phyloP scores from a whole-genome alignment of 2,329 filamentous ascomycete genomes.

The Colletotrichum zoysiae region DNA sequence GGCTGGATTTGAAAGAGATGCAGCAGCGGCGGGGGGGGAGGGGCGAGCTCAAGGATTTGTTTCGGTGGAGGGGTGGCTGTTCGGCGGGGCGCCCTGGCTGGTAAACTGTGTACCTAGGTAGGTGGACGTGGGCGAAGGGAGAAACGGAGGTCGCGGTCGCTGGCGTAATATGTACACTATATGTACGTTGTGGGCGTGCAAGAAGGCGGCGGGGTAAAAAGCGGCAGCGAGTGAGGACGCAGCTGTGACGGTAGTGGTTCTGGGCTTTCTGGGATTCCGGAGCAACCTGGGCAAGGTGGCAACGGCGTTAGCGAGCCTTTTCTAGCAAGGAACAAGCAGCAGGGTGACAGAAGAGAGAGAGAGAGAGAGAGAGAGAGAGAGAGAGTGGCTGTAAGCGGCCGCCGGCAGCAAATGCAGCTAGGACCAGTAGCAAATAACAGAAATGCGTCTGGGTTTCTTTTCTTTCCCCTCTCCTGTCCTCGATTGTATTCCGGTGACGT shows the following conservation, averaged over 20 bases:
- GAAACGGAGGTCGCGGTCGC: constrained; percentile 15
- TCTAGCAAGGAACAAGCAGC: constrained; percentile 27
- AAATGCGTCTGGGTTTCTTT: neutral
- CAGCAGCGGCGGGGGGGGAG: constrained; percentile 36
- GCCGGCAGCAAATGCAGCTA: constrained; percentile 2
- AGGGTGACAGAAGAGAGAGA: neutral
- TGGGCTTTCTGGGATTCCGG: constrained; percentile 35
- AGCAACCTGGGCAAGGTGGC: constrained; percentile 35
- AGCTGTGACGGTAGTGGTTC: constrained; percentile 15
- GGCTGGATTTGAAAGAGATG: constrained; percentile 38
- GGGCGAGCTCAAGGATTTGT: constrained; percentile 40
- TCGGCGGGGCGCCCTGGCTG: constrained; percentile 31
- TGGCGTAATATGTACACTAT: neutral
- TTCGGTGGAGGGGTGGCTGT: constrained; percentile 35
- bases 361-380: neutral
- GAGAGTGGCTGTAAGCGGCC: neutral
- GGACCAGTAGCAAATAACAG: constrained; percentile 9
- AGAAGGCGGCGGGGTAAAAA: constrained; percentile 33
- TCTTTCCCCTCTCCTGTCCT: neutral
- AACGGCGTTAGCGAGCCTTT: constrained; percentile 35
- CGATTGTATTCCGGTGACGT: neutral
- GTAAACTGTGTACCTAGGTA: too few relatives aligned
- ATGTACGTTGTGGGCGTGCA: constrained; percentile 21
- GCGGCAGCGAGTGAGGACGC: constrained; percentile 31
- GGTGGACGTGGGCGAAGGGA: constrained; percentile 10